Conservation (phyloP, 441 rosid genomes). For the Rhodomyrtus psidioides region DNA sequence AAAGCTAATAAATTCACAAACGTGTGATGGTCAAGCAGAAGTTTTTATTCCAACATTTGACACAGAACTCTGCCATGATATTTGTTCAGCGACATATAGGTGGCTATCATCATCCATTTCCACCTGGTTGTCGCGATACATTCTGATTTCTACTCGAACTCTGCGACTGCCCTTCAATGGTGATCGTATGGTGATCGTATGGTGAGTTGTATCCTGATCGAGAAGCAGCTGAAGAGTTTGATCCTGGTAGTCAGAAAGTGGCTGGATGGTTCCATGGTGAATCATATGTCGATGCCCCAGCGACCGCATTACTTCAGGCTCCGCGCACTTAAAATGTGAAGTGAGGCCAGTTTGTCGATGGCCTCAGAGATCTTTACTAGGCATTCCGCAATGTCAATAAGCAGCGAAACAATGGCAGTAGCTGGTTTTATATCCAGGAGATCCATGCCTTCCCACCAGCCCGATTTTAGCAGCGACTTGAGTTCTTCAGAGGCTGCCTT, state of each 20-base stretch:
- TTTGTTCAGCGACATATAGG: background rate
- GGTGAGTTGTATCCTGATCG: background rate
- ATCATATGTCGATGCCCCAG: background rate
- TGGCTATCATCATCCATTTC: background rate
- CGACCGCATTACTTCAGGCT: background rate
- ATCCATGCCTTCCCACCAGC: background rate
- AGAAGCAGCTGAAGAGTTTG: background rate
- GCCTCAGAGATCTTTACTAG: slow-evolving; percentile 6
- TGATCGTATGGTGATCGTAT: background rate
- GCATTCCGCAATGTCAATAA: slow-evolving; percentile 5
- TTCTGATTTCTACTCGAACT: background rate
- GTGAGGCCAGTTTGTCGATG: slow-evolving; percentile 5
- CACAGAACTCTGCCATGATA: background rate
- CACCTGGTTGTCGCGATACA: background rate
- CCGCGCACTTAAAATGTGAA: background rate
- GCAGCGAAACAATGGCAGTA: slow-evolving; percentile 5
- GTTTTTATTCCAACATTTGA: background rate
- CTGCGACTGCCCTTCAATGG: background rate
- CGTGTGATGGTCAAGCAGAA: background rate
- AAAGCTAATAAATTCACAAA: background rate
- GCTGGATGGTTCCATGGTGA: background rate
- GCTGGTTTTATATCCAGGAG: slow-evolving; percentile 2
- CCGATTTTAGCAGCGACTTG: background rate
- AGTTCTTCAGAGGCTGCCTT: slow-evolving; percentile 3
- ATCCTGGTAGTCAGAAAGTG: background rate